Evolutionary conservation across 2,329 filamentous ascomycete genomes (phyloP).

Genomic region (Nigrospora oryzae): DNA sequence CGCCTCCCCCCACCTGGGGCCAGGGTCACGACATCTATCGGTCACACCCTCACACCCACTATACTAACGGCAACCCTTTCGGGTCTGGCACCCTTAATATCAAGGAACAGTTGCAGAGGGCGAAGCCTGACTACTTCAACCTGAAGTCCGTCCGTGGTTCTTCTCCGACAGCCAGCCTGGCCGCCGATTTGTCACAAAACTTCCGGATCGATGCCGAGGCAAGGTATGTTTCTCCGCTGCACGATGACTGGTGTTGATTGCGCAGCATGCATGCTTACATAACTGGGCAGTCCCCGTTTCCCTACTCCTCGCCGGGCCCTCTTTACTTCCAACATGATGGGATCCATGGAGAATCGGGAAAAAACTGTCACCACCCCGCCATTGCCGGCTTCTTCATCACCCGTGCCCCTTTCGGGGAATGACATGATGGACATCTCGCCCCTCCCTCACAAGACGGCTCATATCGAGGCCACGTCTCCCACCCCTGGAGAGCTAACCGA

Average conservation of each 20-base stretch:
- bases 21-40: conserved; percentile 41
- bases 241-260: neutral
- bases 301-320: conserved; percentile 77
- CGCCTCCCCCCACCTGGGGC: conserved; percentile 56
- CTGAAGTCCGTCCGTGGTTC: conserved; percentile 71
- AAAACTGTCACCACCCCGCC: conserved; percentile 77
- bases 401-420: conserved; percentile 55
- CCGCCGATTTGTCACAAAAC: conserved; percentile 92
- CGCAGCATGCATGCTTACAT: conserved; percentile 4
- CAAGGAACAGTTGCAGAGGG: conserved; percentile 59
- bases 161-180: conserved; percentile 83
- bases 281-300: conserved; percentile 59
- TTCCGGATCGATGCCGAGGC: conserved; percentile 80
- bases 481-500: conserved; percentile 46
- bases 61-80: conserved; percentile 41
- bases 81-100: conserved; percentile 67
- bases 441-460: conserved; percentile 72
- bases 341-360: conserved; percentile 48
- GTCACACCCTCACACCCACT: conserved; percentile 34
- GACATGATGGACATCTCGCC: conserved; percentile 94
- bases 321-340: conserved; percentile 67
- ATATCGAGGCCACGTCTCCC: conserved; percentile 64
- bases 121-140: conserved; percentile 70
- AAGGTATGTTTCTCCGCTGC: conserved; percentile 51
- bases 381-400: conserved; percentile 70